Evolutionary conservation across 2,329 filamentous ascomycete species (phyloP).

Genomic region (Samsoniella hepiali): DNA sequence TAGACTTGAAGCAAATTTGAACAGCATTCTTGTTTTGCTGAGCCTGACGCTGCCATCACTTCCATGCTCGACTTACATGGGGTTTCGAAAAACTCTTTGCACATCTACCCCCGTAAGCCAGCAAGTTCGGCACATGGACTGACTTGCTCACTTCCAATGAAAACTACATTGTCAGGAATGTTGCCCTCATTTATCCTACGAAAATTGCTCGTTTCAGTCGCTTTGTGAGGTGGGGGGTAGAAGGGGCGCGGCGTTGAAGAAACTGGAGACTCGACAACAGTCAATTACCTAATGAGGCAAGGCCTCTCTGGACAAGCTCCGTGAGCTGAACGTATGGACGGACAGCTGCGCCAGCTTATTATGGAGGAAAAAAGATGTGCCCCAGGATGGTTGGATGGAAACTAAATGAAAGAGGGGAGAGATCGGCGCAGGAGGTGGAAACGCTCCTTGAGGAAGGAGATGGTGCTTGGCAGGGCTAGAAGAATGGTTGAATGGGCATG

Average conservation of each 20-base stretch:
- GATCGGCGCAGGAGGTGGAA: too few relatives aligned
- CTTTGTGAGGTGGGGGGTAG: too few relatives aligned
- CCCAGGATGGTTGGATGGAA: not conserved
- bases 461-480: not conserved
- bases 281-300: conserved; percentile 4
- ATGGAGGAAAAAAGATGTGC: not conserved
- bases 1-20: not conserved
- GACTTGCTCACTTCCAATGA: too few relatives aligned
- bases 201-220: not conserved
- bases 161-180: too few relatives aligned
- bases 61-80: not conserved
- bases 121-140: too few relatives aligned
- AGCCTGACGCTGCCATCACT: not conserved
- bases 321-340: not conserved
- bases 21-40: not conserved
- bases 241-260: not conserved
- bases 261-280: not conserved
- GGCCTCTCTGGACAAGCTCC: not conserved
- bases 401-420: not conserved
- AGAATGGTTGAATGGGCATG: too few relatives aligned
- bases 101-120: too few relatives aligned
- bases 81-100: too few relatives aligned
- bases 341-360: too few relatives aligned
- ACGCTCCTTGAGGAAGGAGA: not conserved
- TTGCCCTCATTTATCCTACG: too few relatives aligned